Conservation (phyloP, 495 filamentous ascomycete genomes). For the Antarctomyces pellizariae region DNA sequence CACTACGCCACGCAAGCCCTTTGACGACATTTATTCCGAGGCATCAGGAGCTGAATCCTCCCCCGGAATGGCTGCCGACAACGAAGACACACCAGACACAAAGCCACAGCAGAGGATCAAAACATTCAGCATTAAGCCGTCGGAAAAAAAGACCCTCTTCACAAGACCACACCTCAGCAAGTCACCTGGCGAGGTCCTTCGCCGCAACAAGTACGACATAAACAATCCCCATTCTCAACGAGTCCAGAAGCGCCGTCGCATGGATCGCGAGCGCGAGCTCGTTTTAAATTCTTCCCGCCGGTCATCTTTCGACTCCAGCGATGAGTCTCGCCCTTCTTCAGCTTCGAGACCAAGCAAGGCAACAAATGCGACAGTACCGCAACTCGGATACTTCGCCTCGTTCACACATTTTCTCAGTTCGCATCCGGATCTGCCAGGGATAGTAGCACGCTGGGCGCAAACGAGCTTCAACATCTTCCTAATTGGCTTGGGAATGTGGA, state of each 20-base stretch:
- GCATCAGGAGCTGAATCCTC: constrained; percentile 63
- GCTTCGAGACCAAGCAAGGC: constrained; percentile 8
- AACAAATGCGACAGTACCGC: constrained; percentile 4
- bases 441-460: constrained; percentile 68
- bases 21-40: constrained; percentile 39
- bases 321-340: constrained; percentile 17
- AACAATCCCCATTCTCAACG: constrained; percentile 25
- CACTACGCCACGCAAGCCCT: constrained; percentile 51
- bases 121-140: constrained; percentile 18
- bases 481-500: constrained; percentile 38
- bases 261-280: constrained; percentile 20
- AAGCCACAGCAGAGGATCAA: constrained; percentile 18
- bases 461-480: constrained; percentile 57
- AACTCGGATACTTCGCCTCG: constrained; percentile 22
- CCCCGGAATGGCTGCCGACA: constrained; percentile 42
- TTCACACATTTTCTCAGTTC: constrained; percentile 47
- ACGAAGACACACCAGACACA: constrained; percentile 44
- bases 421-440: constrained; percentile 66
- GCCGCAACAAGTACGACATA: constrained; percentile 27
- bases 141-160: constrained; percentile 23
- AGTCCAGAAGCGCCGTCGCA: constrained; percentile 28
- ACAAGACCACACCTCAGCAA: constrained; percentile 17
- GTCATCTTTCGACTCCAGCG: constrained; percentile 32
- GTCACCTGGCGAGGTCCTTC: constrained; percentile 32
- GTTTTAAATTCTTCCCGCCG: constrained; percentile 16